Evolutionary conservation across 768 basidiomycete species (phyloP), one percentile per base, ranked within the genome.

Genomic region (Boletales sp.): DNA sequence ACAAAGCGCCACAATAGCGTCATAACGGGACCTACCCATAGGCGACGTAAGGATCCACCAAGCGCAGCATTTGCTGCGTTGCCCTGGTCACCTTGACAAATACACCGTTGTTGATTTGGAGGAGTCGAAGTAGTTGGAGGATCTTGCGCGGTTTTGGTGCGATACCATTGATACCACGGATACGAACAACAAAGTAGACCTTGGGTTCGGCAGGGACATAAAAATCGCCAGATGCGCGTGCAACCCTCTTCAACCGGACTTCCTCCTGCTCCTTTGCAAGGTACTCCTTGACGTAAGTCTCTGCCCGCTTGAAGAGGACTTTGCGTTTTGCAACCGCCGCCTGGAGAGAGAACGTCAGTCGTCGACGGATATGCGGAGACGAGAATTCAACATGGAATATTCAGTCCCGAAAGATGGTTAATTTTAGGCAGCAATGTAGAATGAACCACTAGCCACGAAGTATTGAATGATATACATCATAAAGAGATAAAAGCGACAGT

Each of bases 81-180:
- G 96, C 94, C 72, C 81, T 90, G 62, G 94, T 97, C 48, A 90
- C 94, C 74, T 95, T 94, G 70, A 99, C 83, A 69, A 99, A 99
- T 41, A 99, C 86, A 71, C 95, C 96, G 67, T 94, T 98, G 85
- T 99, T 98, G 80, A 99, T 99, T 72, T 98, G 96, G 63, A 96
- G 87, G 56, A 99, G 85, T 63, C 96, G 94, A 69, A 99, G 89
- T 57, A 99, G 86, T 70, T 99, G 96, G 63, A 99, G 75, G 69
- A 99, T 97, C 81, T 99, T 99, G 69, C 94, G 88, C 65, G 96
- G 96, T 76, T 99, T 99, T 53, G 96, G 96, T 49, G 96, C 93
- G 67, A 99, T 96, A 70, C 98, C 92, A 73, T 97, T 98, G 80
- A 99, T 94, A 95, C 96, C 95, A 70, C 92, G 87, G 68, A 98